Evolutionary conservation across 192 early-diverging fungal species (phyloP).

Genomic region (Coemansia sp.): DNA sequence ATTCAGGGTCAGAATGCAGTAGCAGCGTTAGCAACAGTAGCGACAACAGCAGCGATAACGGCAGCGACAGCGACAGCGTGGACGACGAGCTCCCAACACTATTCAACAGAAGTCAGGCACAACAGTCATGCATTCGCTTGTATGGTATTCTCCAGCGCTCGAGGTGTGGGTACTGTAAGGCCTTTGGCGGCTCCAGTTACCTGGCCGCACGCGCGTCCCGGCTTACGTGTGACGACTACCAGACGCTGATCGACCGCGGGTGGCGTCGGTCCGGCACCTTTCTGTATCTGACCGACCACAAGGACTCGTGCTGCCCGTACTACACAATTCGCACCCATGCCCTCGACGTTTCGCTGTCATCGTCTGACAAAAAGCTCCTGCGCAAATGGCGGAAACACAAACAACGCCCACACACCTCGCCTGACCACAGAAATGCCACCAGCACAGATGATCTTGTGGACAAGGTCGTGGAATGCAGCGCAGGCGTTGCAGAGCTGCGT

Average conservation of each 20-base stretch:
- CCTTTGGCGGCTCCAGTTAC: slow-evolving; percentile 8
- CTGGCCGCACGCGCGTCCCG: not conserved
- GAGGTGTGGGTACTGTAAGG: slow-evolving; percentile 44
- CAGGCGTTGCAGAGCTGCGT: slow-evolving; percentile 10
- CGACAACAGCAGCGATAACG: slow-evolving; percentile 2
- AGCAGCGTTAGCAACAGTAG: not conserved
- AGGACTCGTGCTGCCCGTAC: slow-evolving; percentile 56
- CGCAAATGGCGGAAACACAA: slow-evolving; percentile 22
- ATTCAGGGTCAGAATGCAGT: not conserved
- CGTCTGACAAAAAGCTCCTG: slow-evolving; percentile 31
- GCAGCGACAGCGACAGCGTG: not conserved
- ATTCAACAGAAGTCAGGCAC: not conserved
- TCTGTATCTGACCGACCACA: slow-evolving; percentile 57
- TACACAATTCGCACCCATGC: slow-evolving; percentile 47
- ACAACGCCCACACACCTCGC: not conserved
- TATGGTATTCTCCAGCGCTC: slow-evolving; percentile 31
- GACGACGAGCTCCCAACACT: not conserved
- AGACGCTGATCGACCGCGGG: slow-evolving; percentile 47
- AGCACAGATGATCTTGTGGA: not conserved
- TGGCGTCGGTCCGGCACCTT: slow-evolving; percentile 51
- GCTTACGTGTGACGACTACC: slow-evolving; percentile 45
- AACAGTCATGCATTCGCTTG: not conserved
- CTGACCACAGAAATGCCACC: not conserved
- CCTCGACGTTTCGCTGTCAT: slow-evolving; percentile 9
- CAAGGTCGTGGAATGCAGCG: not conserved